phyloP scores from a whole-genome alignment of 23 red algal species.

The Gracilaria gracilis region DNA sequence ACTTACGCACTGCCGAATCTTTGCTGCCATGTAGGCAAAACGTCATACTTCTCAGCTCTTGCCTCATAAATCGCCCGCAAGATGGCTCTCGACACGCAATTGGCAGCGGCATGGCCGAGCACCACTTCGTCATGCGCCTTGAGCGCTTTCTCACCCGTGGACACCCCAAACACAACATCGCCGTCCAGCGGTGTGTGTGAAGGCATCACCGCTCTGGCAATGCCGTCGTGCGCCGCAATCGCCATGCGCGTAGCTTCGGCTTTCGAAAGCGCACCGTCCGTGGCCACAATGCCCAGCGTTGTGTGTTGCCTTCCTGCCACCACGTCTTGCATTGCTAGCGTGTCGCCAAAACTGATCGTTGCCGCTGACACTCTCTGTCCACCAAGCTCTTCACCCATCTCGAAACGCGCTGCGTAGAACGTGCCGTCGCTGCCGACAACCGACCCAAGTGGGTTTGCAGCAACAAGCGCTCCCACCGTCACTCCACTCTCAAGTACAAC shows the following conservation, averaged over 20 bases:
- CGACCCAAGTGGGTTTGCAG: constrained; percentile 1
- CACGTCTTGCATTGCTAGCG: neutral
- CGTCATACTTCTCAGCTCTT: too few relatives aligned
- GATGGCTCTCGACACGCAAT: neutral
- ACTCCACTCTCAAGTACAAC: neutral
- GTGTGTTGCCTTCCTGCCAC: neutral
- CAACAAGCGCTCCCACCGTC: constrained; percentile 5
- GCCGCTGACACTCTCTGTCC: neutral
- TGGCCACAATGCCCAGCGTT: constrained; percentile 9
- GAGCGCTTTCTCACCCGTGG: neutral
- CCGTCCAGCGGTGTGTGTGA: constrained; percentile 4
- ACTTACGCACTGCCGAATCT: too few relatives aligned
- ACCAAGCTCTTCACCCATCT: neutral
- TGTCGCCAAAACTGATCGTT: neutral
- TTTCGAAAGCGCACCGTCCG: neutral
- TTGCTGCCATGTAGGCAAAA: too few relatives aligned
- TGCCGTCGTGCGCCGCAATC: neutral
- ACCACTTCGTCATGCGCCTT: neutral
- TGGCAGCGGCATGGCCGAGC: neutral
- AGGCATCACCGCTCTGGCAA: neutral
- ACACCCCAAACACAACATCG: constrained; percentile 1
- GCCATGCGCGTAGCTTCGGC: neutral
- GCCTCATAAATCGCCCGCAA: neutral
- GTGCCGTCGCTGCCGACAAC: neutral
- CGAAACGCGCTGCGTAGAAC: neutral